Conservation (phyloP, 176 grass and related monocot genomes). For the Musa itinerans region DNA sequence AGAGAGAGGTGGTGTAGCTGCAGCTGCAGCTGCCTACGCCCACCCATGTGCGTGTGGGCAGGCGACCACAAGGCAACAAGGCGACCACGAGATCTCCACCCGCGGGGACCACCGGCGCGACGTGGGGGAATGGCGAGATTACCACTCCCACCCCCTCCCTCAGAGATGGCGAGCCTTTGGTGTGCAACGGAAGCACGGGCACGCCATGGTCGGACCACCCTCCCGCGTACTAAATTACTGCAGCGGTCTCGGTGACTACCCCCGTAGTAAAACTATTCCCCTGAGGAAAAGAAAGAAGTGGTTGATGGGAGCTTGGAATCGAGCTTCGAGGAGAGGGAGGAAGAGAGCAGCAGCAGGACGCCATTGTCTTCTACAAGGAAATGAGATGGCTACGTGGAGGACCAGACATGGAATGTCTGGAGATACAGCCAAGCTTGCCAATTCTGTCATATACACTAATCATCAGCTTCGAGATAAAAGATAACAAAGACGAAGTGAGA, state of each 20-base stretch:
- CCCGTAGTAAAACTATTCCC: neutral
- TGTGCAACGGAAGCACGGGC: too few relatives aligned
- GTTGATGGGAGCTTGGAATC: neutral
- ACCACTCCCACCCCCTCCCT: neutral
- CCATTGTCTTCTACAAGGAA: neutral
- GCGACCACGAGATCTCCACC: neutral
- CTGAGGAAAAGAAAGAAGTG: neutral
- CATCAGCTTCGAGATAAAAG: neutral
- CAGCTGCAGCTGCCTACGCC: neutral
- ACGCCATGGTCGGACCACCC: neutral
- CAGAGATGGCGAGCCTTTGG: too few relatives aligned
- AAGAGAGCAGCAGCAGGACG: neutral
- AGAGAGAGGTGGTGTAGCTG: neutral
- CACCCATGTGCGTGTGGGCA: neutral
- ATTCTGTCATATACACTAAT: neutral
- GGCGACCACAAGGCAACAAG: conserved; percentile 1
- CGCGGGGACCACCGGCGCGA: neutral
- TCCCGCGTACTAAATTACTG: neutral
- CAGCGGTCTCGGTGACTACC: neutral
- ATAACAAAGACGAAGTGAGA: neutral
- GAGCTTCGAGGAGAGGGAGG: neutral
- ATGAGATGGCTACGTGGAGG: neutral
- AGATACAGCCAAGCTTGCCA: neutral
- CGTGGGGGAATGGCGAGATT: neutral
- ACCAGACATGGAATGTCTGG: conserved; percentile 18